Evolutionary conservation across 2,329 filamentous ascomycete species (phyloP).

Genomic region (Verticillium nubilum): DNA sequence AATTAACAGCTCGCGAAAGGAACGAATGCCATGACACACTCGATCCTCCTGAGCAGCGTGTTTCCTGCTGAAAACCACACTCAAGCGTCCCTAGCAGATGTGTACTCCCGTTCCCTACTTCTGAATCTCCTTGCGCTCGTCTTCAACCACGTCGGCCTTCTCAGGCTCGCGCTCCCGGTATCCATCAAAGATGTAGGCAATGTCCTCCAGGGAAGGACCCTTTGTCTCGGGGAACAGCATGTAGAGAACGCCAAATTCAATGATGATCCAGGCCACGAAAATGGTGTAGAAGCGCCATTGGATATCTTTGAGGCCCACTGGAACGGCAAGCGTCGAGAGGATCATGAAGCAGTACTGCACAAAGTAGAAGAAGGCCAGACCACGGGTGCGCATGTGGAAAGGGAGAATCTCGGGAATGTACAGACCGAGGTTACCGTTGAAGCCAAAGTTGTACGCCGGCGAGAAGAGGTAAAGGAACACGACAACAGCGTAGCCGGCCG

Average conservation of each 20-base stretch:
- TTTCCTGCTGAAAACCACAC: too few species aligned
- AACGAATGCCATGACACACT: too few species aligned
- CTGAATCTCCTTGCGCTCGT: background rate
- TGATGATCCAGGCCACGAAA: slow-evolving; percentile 19
- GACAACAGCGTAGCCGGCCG: slow-evolving; percentile 19
- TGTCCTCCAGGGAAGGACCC: slow-evolving; percentile 9
- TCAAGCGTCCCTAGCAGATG: too few species aligned
- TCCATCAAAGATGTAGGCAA: slow-evolving; percentile 9
- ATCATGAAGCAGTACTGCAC: slow-evolving; percentile 3
- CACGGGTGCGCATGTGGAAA: slow-evolving; percentile 17
- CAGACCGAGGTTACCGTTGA: slow-evolving; percentile 8
- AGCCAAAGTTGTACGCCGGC: slow-evolving; percentile 11
- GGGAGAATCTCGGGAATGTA: slow-evolving; percentile 28
- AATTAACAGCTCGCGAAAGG: too few species aligned
- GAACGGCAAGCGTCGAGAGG: slow-evolving; percentile 27
- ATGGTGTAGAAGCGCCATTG: slow-evolving; percentile 26
- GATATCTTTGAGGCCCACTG: slow-evolving; percentile 23
- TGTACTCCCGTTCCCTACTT: too few species aligned
- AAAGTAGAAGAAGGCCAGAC: slow-evolving; percentile 1
- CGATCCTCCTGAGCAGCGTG: too few species aligned
- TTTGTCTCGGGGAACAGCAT: slow-evolving; percentile 18
- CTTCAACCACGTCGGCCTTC: background rate
- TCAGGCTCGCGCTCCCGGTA: background rate
- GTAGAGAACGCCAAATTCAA: slow-evolving; percentile 21
- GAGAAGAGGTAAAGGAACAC: slow-evolving; percentile 26